Base-by-base conservation (phyloP, 192 early-diverging fungal species). In the Linnemannia exigua region DNA sequence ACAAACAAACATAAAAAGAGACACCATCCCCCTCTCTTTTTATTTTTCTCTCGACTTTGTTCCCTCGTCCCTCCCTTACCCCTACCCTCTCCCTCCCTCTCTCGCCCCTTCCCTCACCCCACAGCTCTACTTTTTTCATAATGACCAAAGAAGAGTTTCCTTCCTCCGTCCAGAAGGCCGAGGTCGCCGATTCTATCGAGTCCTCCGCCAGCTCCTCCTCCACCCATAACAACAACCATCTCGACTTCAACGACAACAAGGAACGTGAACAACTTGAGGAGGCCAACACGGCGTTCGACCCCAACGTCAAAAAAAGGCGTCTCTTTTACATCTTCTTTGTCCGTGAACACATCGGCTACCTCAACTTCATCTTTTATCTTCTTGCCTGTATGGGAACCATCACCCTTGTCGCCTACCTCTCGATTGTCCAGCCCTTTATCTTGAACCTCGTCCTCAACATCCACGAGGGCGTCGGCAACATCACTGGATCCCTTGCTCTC, bases 401-500 rank as follows among this genome's bases (percentile, higher is more conserved):
- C 68, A 69, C 47, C 20, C 37, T 91, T 1, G 17, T 90, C 25
- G 81, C 2, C 50, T 91, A 88, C 71, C 76, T 91, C 31, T 73
- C 79, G 33, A 80, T 79, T 33, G 76, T 85, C n/a, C 90, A 91
- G 51, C 63, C 81, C 19, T 88, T 88, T 71, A 76, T 90, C 67
- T 71, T 91, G 66, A 81, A 72, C 0, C 67, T 81, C 14, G 47
- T 89, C 22, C 54, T 92, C 15, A 41, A 69, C 5, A 68, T 83
- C 71, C 68, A 31, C 11, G 15, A 35, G 20, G 61, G 79, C 16
- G 67, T 38, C 0, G 91, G 91, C 28, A 80, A 85, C 52, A 52
- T 90, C 7, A 88, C 91, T 0, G 95, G 95, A 1, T 90, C 88
- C 20, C 77, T 96, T 3, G 87, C 91, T 2, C 91, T 96, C 38